Conservation (phyloP, 2,329 filamentous ascomycete genomes). For the Taxawa tesnikishii region DNA sequence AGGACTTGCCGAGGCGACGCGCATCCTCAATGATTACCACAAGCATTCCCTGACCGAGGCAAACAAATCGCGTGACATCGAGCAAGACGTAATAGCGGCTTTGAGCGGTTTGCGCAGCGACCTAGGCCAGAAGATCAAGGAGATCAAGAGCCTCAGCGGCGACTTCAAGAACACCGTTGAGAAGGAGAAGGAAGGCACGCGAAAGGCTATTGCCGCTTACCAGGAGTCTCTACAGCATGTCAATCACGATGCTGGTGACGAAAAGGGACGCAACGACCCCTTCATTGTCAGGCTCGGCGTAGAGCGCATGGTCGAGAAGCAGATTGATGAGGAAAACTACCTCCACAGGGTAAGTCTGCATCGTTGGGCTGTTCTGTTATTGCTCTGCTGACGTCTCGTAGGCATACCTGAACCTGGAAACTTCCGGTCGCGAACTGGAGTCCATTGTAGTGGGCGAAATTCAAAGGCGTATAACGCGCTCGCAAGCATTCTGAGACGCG, state of each 20-base stretch:
- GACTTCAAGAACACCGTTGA: constrained; percentile 97
- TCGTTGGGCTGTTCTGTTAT: neutral
- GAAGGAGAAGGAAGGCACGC: constrained; percentile 81
- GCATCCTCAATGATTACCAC: constrained; percentile 72
- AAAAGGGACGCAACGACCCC: constrained; percentile 80
- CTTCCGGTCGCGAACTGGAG: constrained; percentile 86
- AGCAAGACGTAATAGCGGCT: constrained; percentile 81
- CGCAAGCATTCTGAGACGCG: constrained; percentile 79
- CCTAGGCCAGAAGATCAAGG: constrained; percentile 84
- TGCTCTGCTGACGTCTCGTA: constrained; percentile 23
- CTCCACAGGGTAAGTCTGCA: constrained; percentile 60
- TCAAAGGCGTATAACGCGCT: constrained; percentile 96
- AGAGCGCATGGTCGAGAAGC: constrained; percentile 80
- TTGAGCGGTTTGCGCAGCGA: constrained; percentile 78
- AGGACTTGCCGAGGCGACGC: constrained; percentile 77
- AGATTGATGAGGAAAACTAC: constrained; percentile 96
- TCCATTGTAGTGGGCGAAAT: constrained; percentile 95
- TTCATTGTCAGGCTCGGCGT: constrained; percentile 77
- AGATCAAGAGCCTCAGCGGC: constrained; percentile 84
- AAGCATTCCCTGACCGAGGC: constrained; percentile 67
- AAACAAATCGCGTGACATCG: constrained; percentile 80
- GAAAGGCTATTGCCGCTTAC: constrained; percentile 65
- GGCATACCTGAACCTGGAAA: constrained; percentile 91
- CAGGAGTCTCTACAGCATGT: constrained; percentile 70
- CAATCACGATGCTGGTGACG: constrained; percentile 62